Conservation (phyloP, 306 rosid species). For the Casuarina glauca region DNA sequence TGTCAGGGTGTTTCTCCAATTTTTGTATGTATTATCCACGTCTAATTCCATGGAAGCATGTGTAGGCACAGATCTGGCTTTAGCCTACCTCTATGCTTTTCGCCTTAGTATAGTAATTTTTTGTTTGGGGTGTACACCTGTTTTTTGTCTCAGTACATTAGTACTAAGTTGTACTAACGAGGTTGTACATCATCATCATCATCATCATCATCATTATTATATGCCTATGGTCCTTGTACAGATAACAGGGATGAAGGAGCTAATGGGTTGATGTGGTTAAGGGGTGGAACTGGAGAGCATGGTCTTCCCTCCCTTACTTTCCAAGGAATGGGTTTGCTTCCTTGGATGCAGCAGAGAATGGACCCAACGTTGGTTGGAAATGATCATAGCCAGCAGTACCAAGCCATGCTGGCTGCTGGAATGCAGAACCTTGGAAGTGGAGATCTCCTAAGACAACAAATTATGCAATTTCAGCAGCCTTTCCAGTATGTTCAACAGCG, state of each 20-base stretch:
- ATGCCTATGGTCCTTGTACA: conserved; percentile 37
- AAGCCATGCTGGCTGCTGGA: conserved; percentile 78
- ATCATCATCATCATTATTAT: not conserved
- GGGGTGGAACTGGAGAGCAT: conserved; percentile 70
- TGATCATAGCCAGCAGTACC: conserved; percentile 70
- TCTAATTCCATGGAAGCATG: not conserved
- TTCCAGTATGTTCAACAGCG: conserved; percentile 66
- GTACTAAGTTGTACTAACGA: not conserved
- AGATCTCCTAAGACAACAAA: conserved; percentile 68
- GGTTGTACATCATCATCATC: not conserved
- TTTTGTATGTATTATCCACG: not conserved
- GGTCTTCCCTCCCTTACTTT: conserved; percentile 63
- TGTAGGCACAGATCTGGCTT: not conserved
- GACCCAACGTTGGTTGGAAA: conserved; percentile 62
- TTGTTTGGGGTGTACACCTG: not conserved
- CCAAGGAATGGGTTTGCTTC: conserved; percentile 66
- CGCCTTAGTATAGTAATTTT: not conserved
- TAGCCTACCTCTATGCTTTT: not conserved
- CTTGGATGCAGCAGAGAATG: conserved; percentile 84
- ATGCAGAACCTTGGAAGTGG: conserved; percentile 64
- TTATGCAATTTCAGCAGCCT: conserved; percentile 77
- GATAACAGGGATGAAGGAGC: conserved; percentile 73
- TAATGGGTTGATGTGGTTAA: conserved; percentile 77
- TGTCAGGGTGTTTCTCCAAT: not conserved
- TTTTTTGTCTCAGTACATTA: conserved; percentile 5